A percentile compares a stretch with the other conserved stretches of the same genome.
These are phyloP conservation scores for Zygosaccharomyces pseudorouxii DNA, from an alignment of 805 yeast genomes.

Conservation along the genomic window DNA sequence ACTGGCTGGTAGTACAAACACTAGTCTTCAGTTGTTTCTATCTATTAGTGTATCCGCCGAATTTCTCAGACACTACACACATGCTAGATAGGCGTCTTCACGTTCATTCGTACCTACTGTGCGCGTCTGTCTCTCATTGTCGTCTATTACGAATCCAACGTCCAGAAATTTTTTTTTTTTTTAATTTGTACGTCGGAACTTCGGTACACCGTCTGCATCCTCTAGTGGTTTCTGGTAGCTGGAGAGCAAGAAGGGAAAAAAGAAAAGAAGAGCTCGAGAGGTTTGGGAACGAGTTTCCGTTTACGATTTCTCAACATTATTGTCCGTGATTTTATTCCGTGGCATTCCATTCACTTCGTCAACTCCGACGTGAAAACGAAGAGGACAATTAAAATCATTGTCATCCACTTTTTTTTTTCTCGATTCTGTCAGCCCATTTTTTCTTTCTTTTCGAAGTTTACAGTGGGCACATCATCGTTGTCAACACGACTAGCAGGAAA, in stretches of 20 bases:
- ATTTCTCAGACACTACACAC: too few relatives aligned
- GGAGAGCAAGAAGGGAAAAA: neutral
- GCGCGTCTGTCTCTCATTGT: neutral
- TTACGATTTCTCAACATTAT: neutral
- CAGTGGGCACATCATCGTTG: neutral
- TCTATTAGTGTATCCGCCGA: too few relatives aligned
- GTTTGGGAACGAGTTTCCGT: neutral
- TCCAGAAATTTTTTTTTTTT: neutral
- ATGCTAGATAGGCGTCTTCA: too few relatives aligned
- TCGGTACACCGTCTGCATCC: neutral
- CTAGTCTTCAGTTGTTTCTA: too few relatives aligned
- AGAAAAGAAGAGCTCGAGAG: neutral
- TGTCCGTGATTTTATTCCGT: neutral
- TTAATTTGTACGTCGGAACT: neutral
- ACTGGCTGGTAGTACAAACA: too few relatives aligned
- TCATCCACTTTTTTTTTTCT: neutral
- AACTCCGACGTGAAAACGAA: neutral
- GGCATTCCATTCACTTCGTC: neutral
- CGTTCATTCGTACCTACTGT: too few relatives aligned
- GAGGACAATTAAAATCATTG: neutral
- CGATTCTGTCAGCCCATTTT: conserved; percentile 6
- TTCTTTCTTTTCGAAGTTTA: neutral
- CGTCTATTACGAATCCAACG: neutral
- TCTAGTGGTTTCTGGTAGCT: neutral
- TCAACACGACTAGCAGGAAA: neutral